phyloP scores from a whole-genome alignment of 1,284 basidiomycete species.

The Boletus semigastroideus region DNA sequence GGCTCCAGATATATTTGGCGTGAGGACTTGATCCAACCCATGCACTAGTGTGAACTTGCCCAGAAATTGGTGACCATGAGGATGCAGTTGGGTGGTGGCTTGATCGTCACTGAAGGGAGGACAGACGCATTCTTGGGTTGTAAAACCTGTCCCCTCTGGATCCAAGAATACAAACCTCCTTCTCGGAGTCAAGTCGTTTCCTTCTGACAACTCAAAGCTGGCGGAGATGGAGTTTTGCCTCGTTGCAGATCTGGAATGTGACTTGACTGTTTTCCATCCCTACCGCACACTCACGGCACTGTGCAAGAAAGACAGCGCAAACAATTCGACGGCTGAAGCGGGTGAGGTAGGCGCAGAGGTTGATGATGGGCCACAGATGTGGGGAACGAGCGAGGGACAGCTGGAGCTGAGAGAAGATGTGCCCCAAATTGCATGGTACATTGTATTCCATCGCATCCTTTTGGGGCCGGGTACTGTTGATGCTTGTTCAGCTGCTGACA shows the following conservation, averaged over 20 bases:
- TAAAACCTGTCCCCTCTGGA: too few species aligned
- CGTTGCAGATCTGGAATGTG: too few species aligned
- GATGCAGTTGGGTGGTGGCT: too few species aligned
- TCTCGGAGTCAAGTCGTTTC: conserved; percentile 74
- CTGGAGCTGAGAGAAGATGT: conserved; percentile 15
- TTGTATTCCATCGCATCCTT: not conserved
- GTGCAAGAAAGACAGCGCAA: too few species aligned
- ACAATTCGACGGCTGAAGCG: too few species aligned
- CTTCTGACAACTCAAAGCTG: conserved; percentile 83
- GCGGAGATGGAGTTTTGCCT: conserved; percentile 99
- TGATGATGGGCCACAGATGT: conserved; percentile 64
- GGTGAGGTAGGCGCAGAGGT: conserved; percentile 61
- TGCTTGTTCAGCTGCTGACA: conserved; percentile 53
- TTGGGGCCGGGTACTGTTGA: conserved; percentile 15
- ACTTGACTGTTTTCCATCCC: too few species aligned
- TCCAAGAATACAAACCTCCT: conserved; percentile 51
- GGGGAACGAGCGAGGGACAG: conserved; percentile 70
- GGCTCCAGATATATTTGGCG: conserved; percentile 9
- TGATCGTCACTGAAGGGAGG: too few species aligned
- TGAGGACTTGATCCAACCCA: conserved; percentile 15
- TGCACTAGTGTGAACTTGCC: conserved; percentile 74
- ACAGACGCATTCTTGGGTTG: too few species aligned
- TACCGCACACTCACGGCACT: too few species aligned
- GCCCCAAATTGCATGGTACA: conserved; percentile 57
- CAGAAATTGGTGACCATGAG: conserved; percentile 75